These are phyloP conservation scores for Neoascochyta sp. DNA, from an alignment of 2,329 filamentous ascomycete genomes.

Conservation along the genomic window DNA sequence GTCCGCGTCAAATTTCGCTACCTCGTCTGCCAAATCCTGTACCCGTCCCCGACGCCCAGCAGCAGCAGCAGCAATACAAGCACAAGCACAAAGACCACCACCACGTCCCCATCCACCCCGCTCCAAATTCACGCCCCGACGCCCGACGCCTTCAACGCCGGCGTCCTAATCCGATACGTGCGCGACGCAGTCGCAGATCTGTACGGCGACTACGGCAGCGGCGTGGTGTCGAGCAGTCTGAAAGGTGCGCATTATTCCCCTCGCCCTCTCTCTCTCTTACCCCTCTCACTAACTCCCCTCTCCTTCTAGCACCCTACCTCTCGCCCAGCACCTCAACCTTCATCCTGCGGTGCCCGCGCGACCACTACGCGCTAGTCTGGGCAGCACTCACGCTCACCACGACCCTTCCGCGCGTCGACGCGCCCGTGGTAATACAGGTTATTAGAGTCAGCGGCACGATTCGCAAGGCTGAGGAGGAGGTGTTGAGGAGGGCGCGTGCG, in stretches of 20 bases:
- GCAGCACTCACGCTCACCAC: constrained; percentile 79
- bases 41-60: constrained; percentile 69
- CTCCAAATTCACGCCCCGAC: constrained; percentile 78
- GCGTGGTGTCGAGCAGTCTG: constrained; percentile 66
- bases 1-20: constrained; percentile 96
- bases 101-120: constrained; percentile 54
- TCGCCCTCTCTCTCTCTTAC: too few species aligned
- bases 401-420: constrained; percentile 59
- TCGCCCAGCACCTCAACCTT: constrained; percentile 90
- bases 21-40: constrained; percentile 89
- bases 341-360: constrained; percentile 78
- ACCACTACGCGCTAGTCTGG: constrained; percentile 86
- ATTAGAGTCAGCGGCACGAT: constrained; percentile 90
- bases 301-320: too few species aligned
- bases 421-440: constrained; percentile 75
- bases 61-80: too few species aligned
- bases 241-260: constrained; percentile 57
- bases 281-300: too few species aligned
- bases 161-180: constrained; percentile 64
- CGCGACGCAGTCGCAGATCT: constrained; percentile 34
- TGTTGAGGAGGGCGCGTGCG: constrained; percentile 70
- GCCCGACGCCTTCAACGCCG: constrained; percentile 64
- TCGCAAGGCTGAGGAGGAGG: constrained; percentile 85
- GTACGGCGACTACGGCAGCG: constrained; percentile 78
- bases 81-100: constrained; percentile 27